Base-by-base conservation (phyloP, 148 eudicot species). In the Drosera capensis region DNA sequence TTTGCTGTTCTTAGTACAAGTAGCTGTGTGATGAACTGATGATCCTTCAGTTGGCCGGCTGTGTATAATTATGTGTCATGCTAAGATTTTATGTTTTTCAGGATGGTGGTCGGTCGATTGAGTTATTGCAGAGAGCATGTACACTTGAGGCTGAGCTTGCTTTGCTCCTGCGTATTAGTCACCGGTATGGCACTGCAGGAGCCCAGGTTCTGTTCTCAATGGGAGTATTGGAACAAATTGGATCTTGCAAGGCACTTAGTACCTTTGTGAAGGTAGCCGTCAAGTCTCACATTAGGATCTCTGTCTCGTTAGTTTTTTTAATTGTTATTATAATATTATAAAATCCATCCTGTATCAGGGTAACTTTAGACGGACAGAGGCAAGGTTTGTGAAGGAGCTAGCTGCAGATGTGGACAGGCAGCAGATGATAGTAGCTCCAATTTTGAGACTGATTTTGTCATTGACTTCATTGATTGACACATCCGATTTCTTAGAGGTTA, bases 91-190 rank as follows among this genome's bases (percentile, higher is more conserved):
- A n/a, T 46, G 16, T 28, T 20, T 55, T 24, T 25, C 47, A 90
- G 97, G 86, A 79, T 61, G 79, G 77, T 48, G 73, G 83, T 40
- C 74, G 60, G 43, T 74, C 93, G 30, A 58, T 84, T 61, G 93
- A 80, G 64, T 63, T 78, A 19, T 57, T 80, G 77, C 93, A 88
- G 68, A 77, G 83, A 58, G 68, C 85, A 29, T 84, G 81, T 49
- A 74, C 84, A 9, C 95, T 84, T 58, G 93, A 90, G 71, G 97
- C 97, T 29, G 84, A 80, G 67, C 82, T 90, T 54, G 72, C 97
- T 63, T 57, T 90, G 52, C 53, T 90, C 28, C 67, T 84, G 51
- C 80, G 97, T 56, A 74, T 90, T 39, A 80, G 95, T 57, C 80
- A 80, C 69, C 70, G 56, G 48, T 90, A 90, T 58, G 97, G 95